phyloP scores from a whole-genome alignment of 2,329 filamentous ascomycete genomes.

The Epichloe sylvatica region DNA sequence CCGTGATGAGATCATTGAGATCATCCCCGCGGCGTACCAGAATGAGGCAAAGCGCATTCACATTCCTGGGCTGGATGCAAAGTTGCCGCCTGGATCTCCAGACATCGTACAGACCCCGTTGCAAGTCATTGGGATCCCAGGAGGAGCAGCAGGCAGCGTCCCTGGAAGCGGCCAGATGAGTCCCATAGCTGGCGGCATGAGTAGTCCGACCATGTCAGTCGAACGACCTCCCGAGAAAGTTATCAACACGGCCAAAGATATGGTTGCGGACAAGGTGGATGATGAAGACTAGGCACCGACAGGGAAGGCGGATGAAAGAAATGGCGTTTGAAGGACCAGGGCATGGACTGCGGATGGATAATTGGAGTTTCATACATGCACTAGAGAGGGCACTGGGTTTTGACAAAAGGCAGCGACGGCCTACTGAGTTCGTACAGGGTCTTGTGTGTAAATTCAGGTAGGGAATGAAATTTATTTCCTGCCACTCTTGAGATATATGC shows the following conservation, averaged over 20 bases:
- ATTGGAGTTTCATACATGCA: no score
- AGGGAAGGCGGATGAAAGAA: not conserved
- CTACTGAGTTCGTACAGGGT: no score
- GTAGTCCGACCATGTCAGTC: constrained; percentile 30
- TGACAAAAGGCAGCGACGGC: no score
- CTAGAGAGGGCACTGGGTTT: no score
- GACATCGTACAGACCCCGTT: constrained; percentile 72
- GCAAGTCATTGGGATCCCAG: constrained; percentile 23
- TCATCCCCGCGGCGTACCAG: constrained; percentile 93
- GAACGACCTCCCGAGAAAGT: constrained; percentile 34
- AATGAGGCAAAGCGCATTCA: constrained; percentile 86
- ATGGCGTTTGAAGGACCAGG: not conserved
- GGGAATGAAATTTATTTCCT: not conserved
- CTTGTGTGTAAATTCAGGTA: not conserved
- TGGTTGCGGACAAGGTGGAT: constrained; percentile 37
- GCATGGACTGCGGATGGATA: not conserved
- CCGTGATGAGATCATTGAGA: constrained; percentile 95
- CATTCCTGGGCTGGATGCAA: constrained; percentile 54
- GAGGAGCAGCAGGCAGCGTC: constrained; percentile 16
- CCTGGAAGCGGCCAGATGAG: constrained; percentile 24
- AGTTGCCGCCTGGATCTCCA: constrained; percentile 62
- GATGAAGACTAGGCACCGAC: constrained; percentile 30
- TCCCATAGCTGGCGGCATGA: constrained; percentile 33
- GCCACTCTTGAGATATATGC: not conserved
- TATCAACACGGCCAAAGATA: constrained; percentile 34